A percentile compares a stretch with the other conserved stretches of the same genome.
These are phyloP conservation scores for Orbilia oligospora DNA, from an alignment of 2,329 filamentous ascomycete genomes.

Conservation along the genomic window DNA sequence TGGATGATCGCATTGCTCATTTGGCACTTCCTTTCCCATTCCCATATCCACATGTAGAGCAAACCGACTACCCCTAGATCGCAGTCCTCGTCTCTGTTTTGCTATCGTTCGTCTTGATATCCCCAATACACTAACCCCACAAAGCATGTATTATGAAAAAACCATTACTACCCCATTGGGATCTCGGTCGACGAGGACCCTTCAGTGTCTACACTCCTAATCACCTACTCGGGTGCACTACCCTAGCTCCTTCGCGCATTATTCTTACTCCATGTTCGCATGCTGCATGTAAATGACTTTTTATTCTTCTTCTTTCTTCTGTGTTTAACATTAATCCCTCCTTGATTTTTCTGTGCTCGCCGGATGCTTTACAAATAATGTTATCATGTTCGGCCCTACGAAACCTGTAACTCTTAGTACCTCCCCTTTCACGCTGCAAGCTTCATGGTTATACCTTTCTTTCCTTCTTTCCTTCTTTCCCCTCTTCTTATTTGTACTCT, in stretches of 20 bases:
- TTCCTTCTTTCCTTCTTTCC: too few species aligned
- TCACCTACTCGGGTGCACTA: neutral
- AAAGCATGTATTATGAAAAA: conserved; percentile 32
- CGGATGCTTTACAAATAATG: neutral
- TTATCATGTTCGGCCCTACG: neutral
- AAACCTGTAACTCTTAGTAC: conserved; percentile 17
- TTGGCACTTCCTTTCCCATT: conserved; percentile 29
- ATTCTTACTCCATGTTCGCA: neutral
- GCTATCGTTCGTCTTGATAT: conserved; percentile 40
- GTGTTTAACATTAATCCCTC: conserved; percentile 12
- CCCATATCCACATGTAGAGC: conserved; percentile 45
- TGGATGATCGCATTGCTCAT: conserved; percentile 16
- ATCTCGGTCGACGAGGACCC: neutral
- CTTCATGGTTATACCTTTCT: neutral
- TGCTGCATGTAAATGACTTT: conserved; percentile 22
- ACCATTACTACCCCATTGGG: neutral
- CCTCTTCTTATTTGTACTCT: neutral
- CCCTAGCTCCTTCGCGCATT: neutral
- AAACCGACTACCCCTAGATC: conserved; percentile 60
- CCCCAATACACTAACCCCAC: conserved; percentile 39
- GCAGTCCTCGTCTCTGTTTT: conserved; percentile 38
- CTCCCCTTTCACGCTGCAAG: neutral
- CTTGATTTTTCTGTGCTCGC: neutral
- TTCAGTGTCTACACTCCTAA: neutral
- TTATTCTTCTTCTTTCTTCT: conserved; percentile 10